Evolutionary conservation across 208 protist genomes (phyloP).

Genomic region (Wallacemonas sp.): DNA sequence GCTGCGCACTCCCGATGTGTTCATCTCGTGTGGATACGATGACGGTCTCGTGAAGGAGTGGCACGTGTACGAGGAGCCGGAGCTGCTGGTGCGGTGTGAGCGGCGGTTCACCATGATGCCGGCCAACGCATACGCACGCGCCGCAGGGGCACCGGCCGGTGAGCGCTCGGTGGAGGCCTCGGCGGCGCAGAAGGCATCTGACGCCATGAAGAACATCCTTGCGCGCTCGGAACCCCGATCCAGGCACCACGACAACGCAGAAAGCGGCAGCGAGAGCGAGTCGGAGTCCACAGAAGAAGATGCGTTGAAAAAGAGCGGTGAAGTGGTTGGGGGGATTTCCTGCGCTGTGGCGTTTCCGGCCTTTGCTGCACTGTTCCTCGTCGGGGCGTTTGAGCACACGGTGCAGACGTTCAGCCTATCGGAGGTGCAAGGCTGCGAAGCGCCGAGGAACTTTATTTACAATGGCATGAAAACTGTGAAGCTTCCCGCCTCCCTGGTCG

Average conservation of each 20-base stretch:
- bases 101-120: slow-evolving; percentile 53
- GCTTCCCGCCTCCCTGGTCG: slow-evolving; percentile 26
- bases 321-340: slow-evolving; percentile 42
- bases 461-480: slow-evolving; percentile 76
- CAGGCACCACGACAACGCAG: not conserved
- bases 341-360: slow-evolving; percentile 52
- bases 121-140: not conserved
- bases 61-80: slow-evolving; percentile 80
- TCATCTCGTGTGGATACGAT: slow-evolving; percentile 67
- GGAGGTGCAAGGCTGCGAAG: slow-evolving; percentile 70
- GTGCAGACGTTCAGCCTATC: slow-evolving; percentile 66
- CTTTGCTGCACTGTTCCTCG: slow-evolving; percentile 68
- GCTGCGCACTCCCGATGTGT: slow-evolving; percentile 64
- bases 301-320: slow-evolving; percentile 8
- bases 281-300: not conserved
- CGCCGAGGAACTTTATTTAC: slow-evolving; percentile 66
- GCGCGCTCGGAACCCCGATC: not conserved
- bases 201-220: slow-evolving; percentile 20
- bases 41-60: slow-evolving; percentile 80
- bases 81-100: slow-evolving; percentile 57
- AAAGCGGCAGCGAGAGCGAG: not conserved
- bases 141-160: not conserved
- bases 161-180: not conserved
- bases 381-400: slow-evolving; percentile 61
- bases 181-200: slow-evolving; percentile 14